These are phyloP conservation scores for Benincasa hispida DNA, from an alignment of 306 rosid species.

Conservation along the genomic window DNA sequence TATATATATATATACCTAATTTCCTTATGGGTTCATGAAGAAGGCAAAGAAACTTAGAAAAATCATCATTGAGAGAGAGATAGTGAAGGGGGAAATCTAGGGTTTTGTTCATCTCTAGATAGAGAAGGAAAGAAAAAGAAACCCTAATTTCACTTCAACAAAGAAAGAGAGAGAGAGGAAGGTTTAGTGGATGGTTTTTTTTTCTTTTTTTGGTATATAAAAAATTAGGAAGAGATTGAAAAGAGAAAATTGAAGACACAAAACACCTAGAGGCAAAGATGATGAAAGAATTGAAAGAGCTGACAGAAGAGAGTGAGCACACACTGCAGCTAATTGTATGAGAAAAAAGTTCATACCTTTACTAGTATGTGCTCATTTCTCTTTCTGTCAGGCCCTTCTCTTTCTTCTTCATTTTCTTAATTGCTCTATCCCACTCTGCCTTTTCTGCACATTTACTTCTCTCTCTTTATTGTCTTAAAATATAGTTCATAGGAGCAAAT, in stretches of 20 bases:
- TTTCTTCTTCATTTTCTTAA: not conserved
- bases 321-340: not conserved
- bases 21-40: not conserved
- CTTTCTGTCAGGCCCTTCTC: conserved; percentile 6
- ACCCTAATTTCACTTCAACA: not conserved
- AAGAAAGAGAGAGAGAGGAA: no score
- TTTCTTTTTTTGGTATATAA: not conserved
- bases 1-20: not conserved
- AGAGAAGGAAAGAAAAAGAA: not conserved
- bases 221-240: not conserved
- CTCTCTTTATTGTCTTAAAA: not conserved
- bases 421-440: no score
- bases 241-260: not conserved
- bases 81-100: not conserved
- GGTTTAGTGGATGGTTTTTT: not conserved
- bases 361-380: conserved; percentile 10
- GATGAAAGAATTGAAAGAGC: not conserved
- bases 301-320: conserved; percentile 21
- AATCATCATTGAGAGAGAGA: not conserved
- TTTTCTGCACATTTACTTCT: not conserved
- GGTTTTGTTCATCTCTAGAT: not conserved
- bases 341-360: not conserved
- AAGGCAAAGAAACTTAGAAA: not conserved
- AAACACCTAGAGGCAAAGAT: not conserved
- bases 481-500: not conserved